Evolutionary conservation across 2,329 filamentous ascomycete genomes (phyloP).

Genomic region (Stachybotrys elegans): DNA sequence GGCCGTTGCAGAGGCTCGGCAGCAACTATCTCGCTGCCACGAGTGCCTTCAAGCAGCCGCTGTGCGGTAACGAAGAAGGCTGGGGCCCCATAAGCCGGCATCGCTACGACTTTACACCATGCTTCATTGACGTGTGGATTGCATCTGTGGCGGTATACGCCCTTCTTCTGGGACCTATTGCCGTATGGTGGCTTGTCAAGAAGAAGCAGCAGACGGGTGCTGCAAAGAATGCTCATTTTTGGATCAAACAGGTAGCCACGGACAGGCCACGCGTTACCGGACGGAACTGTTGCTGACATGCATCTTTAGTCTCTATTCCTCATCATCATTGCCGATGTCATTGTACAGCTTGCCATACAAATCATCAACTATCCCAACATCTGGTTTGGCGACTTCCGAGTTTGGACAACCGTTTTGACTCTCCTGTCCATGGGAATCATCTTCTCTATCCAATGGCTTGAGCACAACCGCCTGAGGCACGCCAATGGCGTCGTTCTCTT

Average conservation of each 20-base stretch:
- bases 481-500: conserved; percentile 85
- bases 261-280: background rate
- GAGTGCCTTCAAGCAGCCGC: conserved; percentile 53
- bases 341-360: conserved; percentile 71
- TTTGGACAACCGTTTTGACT: conserved; percentile 73
- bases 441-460: conserved; percentile 77
- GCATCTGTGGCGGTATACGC: conserved; percentile 74
- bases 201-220: conserved; percentile 63
- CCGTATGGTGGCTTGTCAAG: conserved; percentile 73
- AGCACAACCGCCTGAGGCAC: conserved; percentile 77
- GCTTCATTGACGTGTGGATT: conserved; percentile 92
- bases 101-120: conserved; percentile 93
- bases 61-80: conserved; percentile 86
- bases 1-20: conserved; percentile 45
- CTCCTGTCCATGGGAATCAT: conserved; percentile 69
- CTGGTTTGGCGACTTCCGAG: conserved; percentile 78
- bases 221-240: conserved; percentile 87
- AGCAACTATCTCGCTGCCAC: conserved; percentile 56
- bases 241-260: conserved; percentile 82
- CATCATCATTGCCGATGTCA: conserved; percentile 62
- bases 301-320: conserved; percentile 52
- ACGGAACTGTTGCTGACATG: background rate
- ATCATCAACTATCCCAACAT: conserved; percentile 62
- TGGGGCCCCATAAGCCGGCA: conserved; percentile 89
- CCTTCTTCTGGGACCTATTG: conserved; percentile 68